phyloP scores from a whole-genome alignment of 208 protist species.

The Leishmania mexicana region DNA sequence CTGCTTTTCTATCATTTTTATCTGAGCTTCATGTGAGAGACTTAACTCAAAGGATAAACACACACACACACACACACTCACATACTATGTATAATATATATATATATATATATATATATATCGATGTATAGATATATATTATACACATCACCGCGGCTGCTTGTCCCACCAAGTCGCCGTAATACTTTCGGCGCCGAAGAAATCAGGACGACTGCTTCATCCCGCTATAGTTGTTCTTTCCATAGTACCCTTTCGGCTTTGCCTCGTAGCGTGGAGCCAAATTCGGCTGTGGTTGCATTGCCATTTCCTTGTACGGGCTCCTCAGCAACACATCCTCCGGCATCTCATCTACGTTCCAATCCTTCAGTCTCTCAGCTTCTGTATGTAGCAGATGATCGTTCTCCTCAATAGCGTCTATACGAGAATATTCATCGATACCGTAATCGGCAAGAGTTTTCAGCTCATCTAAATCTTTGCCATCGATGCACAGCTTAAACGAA shows the following conservation, averaged over 20 bases:
- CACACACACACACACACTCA: neutral
- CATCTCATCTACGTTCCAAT: conserved; percentile 91
- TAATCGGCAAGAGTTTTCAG: conserved; percentile 55
- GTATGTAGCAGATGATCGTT: conserved; percentile 69
- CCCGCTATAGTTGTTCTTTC: conserved; percentile 83
- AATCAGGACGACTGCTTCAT: conserved; percentile 69
- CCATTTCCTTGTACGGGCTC: conserved; percentile 90
- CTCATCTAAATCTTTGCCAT: conserved; percentile 72
- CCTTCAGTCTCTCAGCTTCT: conserved; percentile 53
- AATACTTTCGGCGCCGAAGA: neutral
- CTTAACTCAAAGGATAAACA: neutral
- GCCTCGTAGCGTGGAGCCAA: conserved; percentile 84
- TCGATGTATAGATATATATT: neutral
- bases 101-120: neutral
- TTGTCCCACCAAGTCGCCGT: neutral
- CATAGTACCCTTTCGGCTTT: conserved; percentile 69
- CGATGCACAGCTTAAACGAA: conserved; percentile 63
- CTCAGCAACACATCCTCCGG: conserved; percentile 39
- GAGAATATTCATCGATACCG: conserved; percentile 59
- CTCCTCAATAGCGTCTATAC: conserved; percentile 79
- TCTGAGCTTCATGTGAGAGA: neutral
- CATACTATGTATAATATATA: neutral
- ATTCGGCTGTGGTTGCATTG: conserved; percentile 70
- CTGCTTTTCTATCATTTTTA: neutral
- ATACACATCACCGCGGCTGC: neutral